phyloP scores from a whole-genome alignment of 2,329 filamentous ascomycete species.

The Ilyonectria destructans region DNA sequence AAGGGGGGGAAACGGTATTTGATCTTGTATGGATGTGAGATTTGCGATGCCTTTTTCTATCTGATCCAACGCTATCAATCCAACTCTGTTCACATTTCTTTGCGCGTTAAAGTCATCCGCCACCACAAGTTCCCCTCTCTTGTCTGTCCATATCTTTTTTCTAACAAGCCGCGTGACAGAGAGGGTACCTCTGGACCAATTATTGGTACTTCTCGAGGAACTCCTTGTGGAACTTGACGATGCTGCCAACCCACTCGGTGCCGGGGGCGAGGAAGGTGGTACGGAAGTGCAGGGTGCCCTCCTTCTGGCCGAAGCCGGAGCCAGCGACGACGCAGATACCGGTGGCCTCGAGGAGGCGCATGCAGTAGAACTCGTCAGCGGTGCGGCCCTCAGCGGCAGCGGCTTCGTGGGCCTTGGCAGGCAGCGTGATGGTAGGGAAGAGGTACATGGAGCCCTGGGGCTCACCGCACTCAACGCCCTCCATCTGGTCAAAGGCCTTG shows the following conservation, averaged over 20 bases:
- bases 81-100: constrained; percentile 21
- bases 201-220: constrained; percentile 88
- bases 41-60: constrained; percentile 25
- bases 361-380: constrained; percentile 95
- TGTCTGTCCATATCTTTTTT: constrained; percentile 1
- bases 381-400: constrained; percentile 81
- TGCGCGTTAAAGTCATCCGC: constrained; percentile 11
- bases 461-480: constrained; percentile 91
- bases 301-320: constrained; percentile 93
- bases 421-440: constrained; percentile 92
- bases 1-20: not conserved
- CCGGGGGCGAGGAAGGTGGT: constrained; percentile 98
- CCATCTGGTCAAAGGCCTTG: constrained; percentile 93
- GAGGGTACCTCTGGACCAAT: constrained; percentile 11
- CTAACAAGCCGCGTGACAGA: not conserved
- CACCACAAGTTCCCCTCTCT: not conserved
- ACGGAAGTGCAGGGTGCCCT: constrained; percentile 92
- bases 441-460: constrained; percentile 99
- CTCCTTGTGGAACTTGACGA: constrained; percentile 90
- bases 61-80: constrained; percentile 24
- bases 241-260: constrained; percentile 92
- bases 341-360: constrained; percentile 91
- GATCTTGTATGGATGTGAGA: constrained; percentile 18
- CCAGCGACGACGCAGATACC: constrained; percentile 96
- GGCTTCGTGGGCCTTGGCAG: constrained; percentile 82